Evolutionary conservation across 257 asterid genomes (phyloP).

Genomic region (Solanum raphanifolium): DNA sequence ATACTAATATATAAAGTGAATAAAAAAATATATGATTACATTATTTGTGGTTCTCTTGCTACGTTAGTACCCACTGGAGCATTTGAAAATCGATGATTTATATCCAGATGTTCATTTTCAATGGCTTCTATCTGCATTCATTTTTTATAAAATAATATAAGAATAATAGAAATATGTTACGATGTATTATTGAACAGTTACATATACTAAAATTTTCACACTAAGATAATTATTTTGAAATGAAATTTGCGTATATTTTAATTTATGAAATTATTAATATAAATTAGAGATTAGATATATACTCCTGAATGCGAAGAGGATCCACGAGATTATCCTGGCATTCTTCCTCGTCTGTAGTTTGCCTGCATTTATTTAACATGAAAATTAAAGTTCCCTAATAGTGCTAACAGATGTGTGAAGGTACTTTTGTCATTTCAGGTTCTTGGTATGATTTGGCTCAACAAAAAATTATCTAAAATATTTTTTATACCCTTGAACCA

Average conservation of each 20-base stretch:
- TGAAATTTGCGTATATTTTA: not conserved
- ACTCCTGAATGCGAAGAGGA: not conserved
- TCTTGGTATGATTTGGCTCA: too few species aligned
- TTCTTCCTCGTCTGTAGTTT: not conserved
- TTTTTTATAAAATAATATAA: too few species aligned
- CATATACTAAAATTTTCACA: not conserved
- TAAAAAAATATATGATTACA: too few species aligned
- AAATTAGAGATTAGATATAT: not conserved
- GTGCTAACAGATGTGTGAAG: not conserved
- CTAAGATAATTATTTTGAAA: not conserved
- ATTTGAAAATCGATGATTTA: too few species aligned
- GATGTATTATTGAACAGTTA: not conserved
- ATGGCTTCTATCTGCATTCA: too few species aligned
- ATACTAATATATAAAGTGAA: too few species aligned
- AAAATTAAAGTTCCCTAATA: not conserved
- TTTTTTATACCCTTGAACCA: not conserved
- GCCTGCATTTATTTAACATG: not conserved
- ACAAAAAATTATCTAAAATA: not conserved
- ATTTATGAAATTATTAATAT: not conserved
- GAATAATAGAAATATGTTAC: not conserved
- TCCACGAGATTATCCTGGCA: not conserved
- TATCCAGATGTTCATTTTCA: too few species aligned
- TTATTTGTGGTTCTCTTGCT: too few species aligned
- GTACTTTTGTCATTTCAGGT: not conserved
- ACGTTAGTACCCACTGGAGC: too few species aligned